A percentile compares a stretch with the other conserved stretches of the same genome.
These are phyloP conservation scores for Tripidium arundinaceum DNA, from an alignment of 202 grass and related monocot genomes.

Conservation along the genomic window DNA sequence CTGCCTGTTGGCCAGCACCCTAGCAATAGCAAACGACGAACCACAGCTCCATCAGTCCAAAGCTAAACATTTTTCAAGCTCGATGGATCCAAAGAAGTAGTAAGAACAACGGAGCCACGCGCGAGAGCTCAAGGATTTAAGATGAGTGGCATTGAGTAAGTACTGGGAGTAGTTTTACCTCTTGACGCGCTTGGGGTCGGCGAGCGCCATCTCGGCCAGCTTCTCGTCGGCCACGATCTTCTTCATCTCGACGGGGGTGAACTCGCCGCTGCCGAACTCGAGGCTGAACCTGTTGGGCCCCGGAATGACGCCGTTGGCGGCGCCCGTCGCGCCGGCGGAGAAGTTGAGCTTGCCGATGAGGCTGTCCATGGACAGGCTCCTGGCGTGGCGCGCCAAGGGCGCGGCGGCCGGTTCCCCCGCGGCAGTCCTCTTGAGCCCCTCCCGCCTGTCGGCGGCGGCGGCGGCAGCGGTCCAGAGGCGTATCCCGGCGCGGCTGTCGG, in stretches of 20 bases:
- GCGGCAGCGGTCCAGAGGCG: too few relatives aligned
- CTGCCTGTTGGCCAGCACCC: slow-evolving; percentile 83
- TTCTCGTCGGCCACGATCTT: slow-evolving; percentile 94
- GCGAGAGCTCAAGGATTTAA: background rate
- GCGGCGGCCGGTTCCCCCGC: too few relatives aligned
- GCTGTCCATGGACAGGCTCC: slow-evolving; percentile 94
- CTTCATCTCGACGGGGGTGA: slow-evolving; percentile 74
- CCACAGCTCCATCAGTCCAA: background rate
- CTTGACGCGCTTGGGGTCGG: slow-evolving; percentile 91
- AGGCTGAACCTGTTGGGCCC: slow-evolving; percentile 56
- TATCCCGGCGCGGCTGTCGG: slow-evolving; percentile 31
- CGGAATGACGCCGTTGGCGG: background rate
- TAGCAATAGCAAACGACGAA: background rate
- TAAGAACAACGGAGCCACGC: background rate
- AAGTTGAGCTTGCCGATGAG: slow-evolving; percentile 72
- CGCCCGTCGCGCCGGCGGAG: background rate
- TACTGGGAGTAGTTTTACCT: slow-evolving; percentile 30
- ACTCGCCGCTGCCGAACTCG: slow-evolving; percentile 80
- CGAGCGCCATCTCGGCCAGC: slow-evolving; percentile 81
- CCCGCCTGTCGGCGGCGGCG: slow-evolving; percentile 9
- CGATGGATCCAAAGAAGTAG: background rate
- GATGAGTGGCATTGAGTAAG: background rate
- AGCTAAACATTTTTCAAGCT: background rate
- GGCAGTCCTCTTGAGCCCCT: slow-evolving; percentile 46
- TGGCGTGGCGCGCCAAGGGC: slow-evolving; percentile 36